phyloP scores from a whole-genome alignment of 1,284 basidiomycete species.

The Cutaneotrichosporon mucoides region DNA sequence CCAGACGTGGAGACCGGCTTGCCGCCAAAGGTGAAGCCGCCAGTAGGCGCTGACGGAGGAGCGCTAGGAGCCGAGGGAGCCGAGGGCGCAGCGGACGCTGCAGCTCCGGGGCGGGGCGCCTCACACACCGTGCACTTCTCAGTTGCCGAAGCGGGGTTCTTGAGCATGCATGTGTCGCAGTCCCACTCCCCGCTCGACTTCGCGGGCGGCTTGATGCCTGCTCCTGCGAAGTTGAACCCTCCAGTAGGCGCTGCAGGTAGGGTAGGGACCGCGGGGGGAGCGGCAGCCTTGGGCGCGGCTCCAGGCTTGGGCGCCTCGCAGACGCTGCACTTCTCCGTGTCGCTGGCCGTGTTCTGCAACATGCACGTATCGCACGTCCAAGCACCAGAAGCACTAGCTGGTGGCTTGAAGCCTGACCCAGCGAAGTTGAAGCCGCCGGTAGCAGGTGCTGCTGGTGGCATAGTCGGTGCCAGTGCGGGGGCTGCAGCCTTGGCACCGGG shows the following conservation, averaged over 20 bases:
- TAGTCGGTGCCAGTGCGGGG: not conserved
- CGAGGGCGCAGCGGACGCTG: not conserved
- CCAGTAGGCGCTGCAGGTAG: constrained; percentile 4
- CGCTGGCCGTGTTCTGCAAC: constrained; percentile 52
- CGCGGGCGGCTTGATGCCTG: not conserved
- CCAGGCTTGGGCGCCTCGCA: constrained; percentile 53
- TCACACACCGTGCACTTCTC: constrained; percentile 54
- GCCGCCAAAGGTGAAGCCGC: constrained; percentile 15
- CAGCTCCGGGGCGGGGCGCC: constrained; percentile 6
- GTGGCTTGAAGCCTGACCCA: not conserved
- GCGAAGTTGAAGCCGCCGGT: constrained; percentile 6
- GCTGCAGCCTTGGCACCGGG: constrained; percentile 15
- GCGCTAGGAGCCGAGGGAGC: constrained; percentile 5
- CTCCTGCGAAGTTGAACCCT: constrained; percentile 4
- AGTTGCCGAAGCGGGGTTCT: constrained; percentile 52
- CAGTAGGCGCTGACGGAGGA: constrained; percentile 4
- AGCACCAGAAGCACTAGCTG: not conserved
- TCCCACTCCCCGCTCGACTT: constrained; percentile 44
- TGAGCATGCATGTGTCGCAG: constrained; percentile 53
- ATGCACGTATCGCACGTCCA: constrained; percentile 56
- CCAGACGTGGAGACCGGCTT: constrained; percentile 5
- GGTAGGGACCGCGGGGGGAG: not conserved
- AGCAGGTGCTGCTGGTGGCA: not conserved
- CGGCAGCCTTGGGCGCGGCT: not conserved
- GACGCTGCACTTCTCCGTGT: constrained; percentile 54